phyloP scores from a whole-genome alignment of 2,329 filamentous ascomycete genomes.

The Macrophomina pseudophaseolina region DNA sequence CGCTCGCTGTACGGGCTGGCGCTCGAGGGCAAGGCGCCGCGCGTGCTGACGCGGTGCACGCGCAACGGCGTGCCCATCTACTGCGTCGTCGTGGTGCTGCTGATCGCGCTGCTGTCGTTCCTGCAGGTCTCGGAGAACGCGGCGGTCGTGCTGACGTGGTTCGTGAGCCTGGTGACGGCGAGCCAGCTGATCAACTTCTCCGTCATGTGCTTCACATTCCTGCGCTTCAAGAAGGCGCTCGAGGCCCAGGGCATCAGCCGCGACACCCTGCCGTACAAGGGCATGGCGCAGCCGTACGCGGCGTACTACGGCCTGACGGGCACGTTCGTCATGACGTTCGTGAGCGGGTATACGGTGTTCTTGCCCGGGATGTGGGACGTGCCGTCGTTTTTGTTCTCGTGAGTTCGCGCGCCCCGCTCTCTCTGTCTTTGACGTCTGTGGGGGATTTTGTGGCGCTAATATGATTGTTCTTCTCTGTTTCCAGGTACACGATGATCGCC shows the following conservation, averaged over 20 bases:
- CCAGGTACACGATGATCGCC: constrained; percentile 71
- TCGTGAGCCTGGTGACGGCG: constrained; percentile 46
- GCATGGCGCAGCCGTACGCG: constrained; percentile 41
- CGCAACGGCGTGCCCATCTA: constrained; percentile 53
- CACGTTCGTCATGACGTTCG: constrained; percentile 76
- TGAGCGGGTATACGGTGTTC: constrained; percentile 79
- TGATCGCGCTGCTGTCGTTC: constrained; percentile 70
- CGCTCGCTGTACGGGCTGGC: constrained; percentile 72
- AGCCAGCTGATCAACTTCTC: constrained; percentile 49
- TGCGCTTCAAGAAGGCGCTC: constrained; percentile 45
- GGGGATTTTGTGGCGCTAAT: too few relatives aligned
- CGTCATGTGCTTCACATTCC: constrained; percentile 44
- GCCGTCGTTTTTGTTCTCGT: constrained; percentile 74
- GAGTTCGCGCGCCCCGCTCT: constrained; percentile 35
- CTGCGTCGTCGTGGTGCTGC: constrained; percentile 50
- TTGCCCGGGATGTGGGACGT: constrained; percentile 70
- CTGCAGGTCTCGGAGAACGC: constrained; percentile 70
- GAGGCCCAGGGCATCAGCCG: constrained; percentile 45
- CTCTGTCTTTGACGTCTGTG: too few relatives aligned
- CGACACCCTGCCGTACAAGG: constrained; percentile 46
- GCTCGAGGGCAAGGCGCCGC: constrained; percentile 51
- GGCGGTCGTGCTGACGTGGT: constrained; percentile 61
- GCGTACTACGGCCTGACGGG: constrained; percentile 58
- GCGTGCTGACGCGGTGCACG: constrained; percentile 48
- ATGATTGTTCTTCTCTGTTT: neutral